Percentiles rank a stretch among this genome's conserved stretches.
phyloP scores from a whole-genome alignment of 2,329 filamentous ascomycete genomes.

The Allantophomopsis lycopodina region DNA sequence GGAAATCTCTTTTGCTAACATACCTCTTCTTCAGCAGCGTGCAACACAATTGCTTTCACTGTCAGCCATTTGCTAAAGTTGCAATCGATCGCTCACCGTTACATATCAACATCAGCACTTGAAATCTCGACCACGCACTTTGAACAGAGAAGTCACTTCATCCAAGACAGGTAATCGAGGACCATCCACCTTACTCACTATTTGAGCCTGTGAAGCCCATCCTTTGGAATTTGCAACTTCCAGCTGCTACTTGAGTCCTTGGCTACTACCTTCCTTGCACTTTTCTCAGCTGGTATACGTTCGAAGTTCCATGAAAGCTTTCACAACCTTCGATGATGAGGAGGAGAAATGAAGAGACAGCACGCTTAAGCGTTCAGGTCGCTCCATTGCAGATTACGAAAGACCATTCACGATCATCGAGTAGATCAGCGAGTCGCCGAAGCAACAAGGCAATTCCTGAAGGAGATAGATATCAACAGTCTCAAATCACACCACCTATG shows the following conservation, averaged over 20 bases:
- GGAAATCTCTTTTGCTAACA: background rate
- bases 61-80: background rate
- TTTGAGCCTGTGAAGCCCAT: no score
- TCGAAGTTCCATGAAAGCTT: background rate
- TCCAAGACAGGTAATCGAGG: no score
- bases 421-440: background rate
- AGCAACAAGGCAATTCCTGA: background rate
- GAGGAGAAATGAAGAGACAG: background rate
- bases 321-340: constrained; percentile 1
- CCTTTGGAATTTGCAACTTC: background rate
- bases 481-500: constrained; percentile 62
- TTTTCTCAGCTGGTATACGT: background rate
- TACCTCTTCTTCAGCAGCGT: background rate
- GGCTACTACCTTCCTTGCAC: background rate
- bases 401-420: constrained; percentile 1
- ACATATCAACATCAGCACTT: background rate
- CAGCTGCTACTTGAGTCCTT: background rate
- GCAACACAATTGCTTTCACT: background rate
- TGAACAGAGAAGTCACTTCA: no score
- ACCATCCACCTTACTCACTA: no score
- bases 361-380: background rate
- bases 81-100: background rate
- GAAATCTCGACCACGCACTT: background rate
- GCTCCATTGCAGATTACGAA: constrained; percentile 1
- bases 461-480: constrained; percentile 5